Percentiles rank a stretch among this genome's conserved stretches.
phyloP scores from a whole-genome alignment of 805 yeast genomes.

The Lachancea dasiensis region DNA sequence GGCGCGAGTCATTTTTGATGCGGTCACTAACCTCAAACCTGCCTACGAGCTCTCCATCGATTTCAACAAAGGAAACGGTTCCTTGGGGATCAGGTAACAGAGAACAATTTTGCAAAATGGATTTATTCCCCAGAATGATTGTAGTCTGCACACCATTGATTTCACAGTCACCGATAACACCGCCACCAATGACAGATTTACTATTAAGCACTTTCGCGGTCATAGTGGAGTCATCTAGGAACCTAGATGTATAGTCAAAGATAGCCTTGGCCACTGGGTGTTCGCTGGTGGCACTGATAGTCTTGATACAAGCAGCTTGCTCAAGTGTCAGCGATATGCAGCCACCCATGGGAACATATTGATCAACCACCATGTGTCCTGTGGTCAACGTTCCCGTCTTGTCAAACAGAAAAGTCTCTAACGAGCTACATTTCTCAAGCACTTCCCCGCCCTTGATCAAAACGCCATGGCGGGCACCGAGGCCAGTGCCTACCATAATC shows the following conservation, averaged over 20 bases:
- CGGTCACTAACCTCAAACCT: conserved; percentile 61
- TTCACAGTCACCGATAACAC: conserved; percentile 28
- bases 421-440: conserved; percentile 62
- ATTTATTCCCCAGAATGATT: conserved; percentile 52
- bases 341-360: conserved; percentile 30
- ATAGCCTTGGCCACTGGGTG: conserved; percentile 86
- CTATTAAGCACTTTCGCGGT: conserved; percentile 15
- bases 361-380: conserved; percentile 60
- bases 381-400: conserved; percentile 94
- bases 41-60: conserved; percentile 58
- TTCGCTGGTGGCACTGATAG: conserved; percentile 65
- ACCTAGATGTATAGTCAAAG: conserved; percentile 32
- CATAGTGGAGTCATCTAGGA: background rate
- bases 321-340: conserved; percentile 6
- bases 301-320: conserved; percentile 15
- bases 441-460: conserved; percentile 90
- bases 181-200: conserved; percentile 36
- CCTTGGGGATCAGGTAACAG: conserved; percentile 11
- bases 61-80: conserved; percentile 40
- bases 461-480: conserved; percentile 86
- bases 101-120: conserved; percentile 27
- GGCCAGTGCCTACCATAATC: conserved; percentile 97
- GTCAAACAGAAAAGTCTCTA: conserved; percentile 73
- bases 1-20: conserved; percentile 57
- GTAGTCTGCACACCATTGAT: conserved; percentile 20